Base-by-base conservation (phyloP, 2,329 filamentous ascomycete genomes). In the Fragosphaeria purpurea region DNA sequence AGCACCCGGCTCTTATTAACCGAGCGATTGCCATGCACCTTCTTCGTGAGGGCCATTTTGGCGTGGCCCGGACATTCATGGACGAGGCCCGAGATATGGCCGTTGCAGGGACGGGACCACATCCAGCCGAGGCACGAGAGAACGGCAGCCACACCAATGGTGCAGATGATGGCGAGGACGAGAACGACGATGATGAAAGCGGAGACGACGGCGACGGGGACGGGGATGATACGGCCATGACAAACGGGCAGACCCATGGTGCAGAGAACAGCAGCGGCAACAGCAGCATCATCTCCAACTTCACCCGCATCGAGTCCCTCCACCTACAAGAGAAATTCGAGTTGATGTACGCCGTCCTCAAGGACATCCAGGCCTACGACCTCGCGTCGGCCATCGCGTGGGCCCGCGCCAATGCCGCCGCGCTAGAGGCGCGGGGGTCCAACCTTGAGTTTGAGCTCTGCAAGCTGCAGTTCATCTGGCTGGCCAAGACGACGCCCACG, bases 21-120 rank as follows among this genome's bases (percentile, higher is more conserved):
- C 82, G 90, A 51, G 91, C 93, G 6, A 94, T 98, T 59, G 87
- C 87, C 8, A 96, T 97, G 89, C 93, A 98, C 63, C 77, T 98
- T 30, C 77, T 98, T 40, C 86, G 93, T 41, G 91, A 97, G 69
- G 93, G 93, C 46, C 86, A 95, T 63, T 98, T 98, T 66, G 77
- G 76, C 30, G 90, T 95, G 2, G 91, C 91, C 10, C 82, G 83
- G 12, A 88, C 83, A 1, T 96, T 98, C 59, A 79, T 95, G 46
- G 71, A 77, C 11, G 93, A 97, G 71, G 79, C 72, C 54, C 44
- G 56, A 40, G 42, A 60, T 48, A 42, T 55, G 53, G 52, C 50
- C n/a, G 22, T 22, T 22, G 22, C 22, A 22, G 22, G 22, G 22
- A 22, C 22, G 22, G 22, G 22, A 22, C 22, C 22, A 22, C 22